Evolutionary conservation across 140 eudicot species (phyloP).

Genomic region (Eryngium alpinum): DNA sequence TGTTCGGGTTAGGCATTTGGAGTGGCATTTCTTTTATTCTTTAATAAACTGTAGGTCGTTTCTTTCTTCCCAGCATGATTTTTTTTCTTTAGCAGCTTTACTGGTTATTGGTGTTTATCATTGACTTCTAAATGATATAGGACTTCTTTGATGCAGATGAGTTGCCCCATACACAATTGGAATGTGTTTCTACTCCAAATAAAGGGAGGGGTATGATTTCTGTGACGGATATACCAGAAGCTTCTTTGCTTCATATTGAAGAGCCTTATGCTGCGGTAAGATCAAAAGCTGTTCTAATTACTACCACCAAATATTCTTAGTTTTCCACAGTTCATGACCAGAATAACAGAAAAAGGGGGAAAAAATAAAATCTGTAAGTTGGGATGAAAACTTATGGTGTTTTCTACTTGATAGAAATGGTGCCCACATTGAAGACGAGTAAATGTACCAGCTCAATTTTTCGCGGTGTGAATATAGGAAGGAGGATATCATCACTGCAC

Average conservation of each 20-base stretch:
- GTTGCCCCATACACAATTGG: conserved; percentile 33
- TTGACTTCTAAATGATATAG: conserved; percentile 43
- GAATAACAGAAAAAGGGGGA: too few relatives aligned
- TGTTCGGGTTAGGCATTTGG: not conserved
- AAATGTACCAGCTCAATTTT: not conserved
- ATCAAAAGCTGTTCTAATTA: conserved; percentile 1
- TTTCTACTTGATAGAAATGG: not conserved
- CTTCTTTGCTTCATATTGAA: conserved; percentile 72
- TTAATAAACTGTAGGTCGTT: not conserved
- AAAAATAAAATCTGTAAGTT: not conserved
- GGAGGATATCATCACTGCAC: not conserved
- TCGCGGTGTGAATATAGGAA: not conserved
- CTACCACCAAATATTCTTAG: not conserved
- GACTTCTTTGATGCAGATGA: conserved; percentile 71
- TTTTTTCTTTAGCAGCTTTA: not conserved
- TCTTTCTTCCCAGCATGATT: not conserved
- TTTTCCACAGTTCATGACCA: not conserved
- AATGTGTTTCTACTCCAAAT: conserved; percentile 49
- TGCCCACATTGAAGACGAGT: not conserved
- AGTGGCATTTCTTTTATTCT: not conserved
- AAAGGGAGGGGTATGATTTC: conserved; percentile 88
- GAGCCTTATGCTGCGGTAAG: conserved; percentile 94
- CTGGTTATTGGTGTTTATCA: conserved; percentile 1
- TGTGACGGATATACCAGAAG: conserved; percentile 44
- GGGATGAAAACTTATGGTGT: not conserved